Percentiles rank a stretch among this genome's conserved stretches.
Conservation (phyloP, 2,329 filamentous ascomycete genomes). For the Colletotrichum sp. region DNA sequence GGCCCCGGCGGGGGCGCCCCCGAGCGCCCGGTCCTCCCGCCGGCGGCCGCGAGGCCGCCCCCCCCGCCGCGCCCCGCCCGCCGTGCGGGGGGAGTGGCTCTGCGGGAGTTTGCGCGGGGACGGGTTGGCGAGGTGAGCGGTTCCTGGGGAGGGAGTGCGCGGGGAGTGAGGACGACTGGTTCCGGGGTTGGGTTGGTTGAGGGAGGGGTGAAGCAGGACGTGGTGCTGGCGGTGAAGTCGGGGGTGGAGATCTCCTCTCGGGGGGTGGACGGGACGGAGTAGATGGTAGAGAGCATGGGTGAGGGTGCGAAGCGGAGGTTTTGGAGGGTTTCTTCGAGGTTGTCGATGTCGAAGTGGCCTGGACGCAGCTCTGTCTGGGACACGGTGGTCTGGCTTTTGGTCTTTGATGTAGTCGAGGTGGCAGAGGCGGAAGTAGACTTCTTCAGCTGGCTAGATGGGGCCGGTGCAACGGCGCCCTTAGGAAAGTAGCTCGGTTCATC, state of each 20-base stretch:
- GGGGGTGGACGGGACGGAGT: constrained; percentile 10
- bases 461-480: neutral
- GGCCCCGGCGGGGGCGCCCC: no score
- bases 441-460: neutral
- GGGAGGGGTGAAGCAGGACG: constrained; percentile 12
- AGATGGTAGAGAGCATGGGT: constrained; percentile 19
- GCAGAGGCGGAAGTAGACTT: neutral
- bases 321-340: constrained; percentile 12
- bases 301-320: constrained; percentile 19
- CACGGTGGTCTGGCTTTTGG: neutral
- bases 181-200: constrained; percentile 19
- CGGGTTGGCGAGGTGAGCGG: neutral
- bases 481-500: neutral
- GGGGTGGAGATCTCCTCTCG: constrained; percentile 4
- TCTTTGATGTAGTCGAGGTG: neutral
- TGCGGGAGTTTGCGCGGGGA: constrained; percentile 12
- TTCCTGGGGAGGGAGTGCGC: neutral
- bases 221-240: constrained; percentile 9
- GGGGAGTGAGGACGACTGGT: neutral
- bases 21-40: no score
- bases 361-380: neutral
- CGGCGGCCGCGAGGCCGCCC: no score
- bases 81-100: constrained; percentile 5
- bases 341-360: constrained; percentile 6
- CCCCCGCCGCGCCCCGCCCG: no score